A percentile compares a stretch with the other conserved stretches of the same genome.
phyloP scores from a whole-genome alignment of 2,329 filamentous ascomycete species.

The Exophiala aquamarina region DNA sequence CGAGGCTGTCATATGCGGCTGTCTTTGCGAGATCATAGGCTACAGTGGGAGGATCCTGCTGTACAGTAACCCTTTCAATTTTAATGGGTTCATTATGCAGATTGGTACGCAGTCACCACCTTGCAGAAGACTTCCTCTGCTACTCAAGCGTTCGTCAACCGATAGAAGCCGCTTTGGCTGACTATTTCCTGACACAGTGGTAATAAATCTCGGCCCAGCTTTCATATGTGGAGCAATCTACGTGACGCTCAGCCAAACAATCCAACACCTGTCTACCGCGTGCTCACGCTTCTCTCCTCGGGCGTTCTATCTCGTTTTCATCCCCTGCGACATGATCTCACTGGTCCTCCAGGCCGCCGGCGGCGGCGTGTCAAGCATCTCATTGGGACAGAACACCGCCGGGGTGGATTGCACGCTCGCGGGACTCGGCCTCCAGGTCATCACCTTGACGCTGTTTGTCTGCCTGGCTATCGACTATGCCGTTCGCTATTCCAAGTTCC shows the following conservation, averaged over 20 bases:
- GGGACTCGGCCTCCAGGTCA: slow-evolving; percentile 42
- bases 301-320: slow-evolving; percentile 41
- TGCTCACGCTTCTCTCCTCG: slow-evolving; percentile 11
- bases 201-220: slow-evolving; percentile 38
- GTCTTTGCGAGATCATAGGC: slow-evolving; percentile 57
- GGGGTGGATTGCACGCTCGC: slow-evolving; percentile 40
- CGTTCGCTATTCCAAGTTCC: neutral
- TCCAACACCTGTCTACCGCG: slow-evolving; percentile 34
- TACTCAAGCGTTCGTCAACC: neutral
- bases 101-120: slow-evolving; percentile 45
- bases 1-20: slow-evolving; percentile 53
- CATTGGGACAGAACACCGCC: slow-evolving; percentile 1
- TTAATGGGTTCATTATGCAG: slow-evolving; percentile 37
- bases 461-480: slow-evolving; percentile 11
- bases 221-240: slow-evolving; percentile 65
- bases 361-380: slow-evolving; percentile 46
- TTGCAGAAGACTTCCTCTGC: too few relatives aligned
- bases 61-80: slow-evolving; percentile 43
- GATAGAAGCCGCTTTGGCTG: neutral
- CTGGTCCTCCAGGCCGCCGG: slow-evolving; percentile 57
- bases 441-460: slow-evolving; percentile 36
- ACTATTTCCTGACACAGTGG: slow-evolving; percentile 7
- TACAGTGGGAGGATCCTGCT: slow-evolving; percentile 59
- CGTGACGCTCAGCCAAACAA: slow-evolving; percentile 62
- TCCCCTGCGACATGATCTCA: slow-evolving; percentile 58